Conservation (phyloP, 352 stramenopile species). For the Globisporangium camurandrum region DNA sequence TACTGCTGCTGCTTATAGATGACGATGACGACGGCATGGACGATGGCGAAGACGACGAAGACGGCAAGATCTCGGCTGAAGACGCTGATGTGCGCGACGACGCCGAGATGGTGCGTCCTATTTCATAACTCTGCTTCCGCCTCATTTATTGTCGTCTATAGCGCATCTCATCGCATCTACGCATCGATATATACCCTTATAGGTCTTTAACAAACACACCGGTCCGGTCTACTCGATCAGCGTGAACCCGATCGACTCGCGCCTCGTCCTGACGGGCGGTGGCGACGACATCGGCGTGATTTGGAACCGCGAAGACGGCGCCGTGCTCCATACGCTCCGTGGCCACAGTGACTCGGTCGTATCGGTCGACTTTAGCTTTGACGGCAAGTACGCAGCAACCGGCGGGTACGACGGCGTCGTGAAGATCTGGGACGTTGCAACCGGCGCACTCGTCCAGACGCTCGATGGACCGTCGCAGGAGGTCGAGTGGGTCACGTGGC, state of each 20-base stretch:
- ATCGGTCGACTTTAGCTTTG: slow-evolving; percentile 80
- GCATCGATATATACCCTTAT: too few relatives aligned
- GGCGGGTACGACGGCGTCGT: slow-evolving; percentile 82
- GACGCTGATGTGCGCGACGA: slow-evolving; percentile 74
- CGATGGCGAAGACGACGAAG: slow-evolving; percentile 30
- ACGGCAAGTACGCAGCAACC: slow-evolving; percentile 82
- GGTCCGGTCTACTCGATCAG: slow-evolving; percentile 77
- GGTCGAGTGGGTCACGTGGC: slow-evolving; percentile 88
- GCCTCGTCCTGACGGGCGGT: slow-evolving; percentile 76
- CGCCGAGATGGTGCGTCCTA: slow-evolving; percentile 54
- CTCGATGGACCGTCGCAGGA: slow-evolving; percentile 86
- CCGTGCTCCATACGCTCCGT: slow-evolving; percentile 64
- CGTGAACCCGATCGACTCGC: slow-evolving; percentile 72
- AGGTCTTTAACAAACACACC: slow-evolving; percentile 76
- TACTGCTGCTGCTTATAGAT: slow-evolving; percentile 1
- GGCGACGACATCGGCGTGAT: slow-evolving; percentile 81
- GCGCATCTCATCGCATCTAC: too few relatives aligned
- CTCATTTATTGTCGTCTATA: too few relatives aligned
- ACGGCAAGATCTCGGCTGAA: slow-evolving; percentile 53
- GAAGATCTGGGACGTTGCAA: slow-evolving; percentile 86
- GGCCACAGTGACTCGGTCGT: slow-evolving; percentile 83
- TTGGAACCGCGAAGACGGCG: slow-evolving; percentile 80
- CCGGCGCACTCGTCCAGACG: slow-evolving; percentile 69
- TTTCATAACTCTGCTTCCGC: too few relatives aligned
- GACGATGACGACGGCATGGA: slow-evolving; percentile 69